These are phyloP conservation scores for Hygrocybe coccinea DNA, from an alignment of 768 basidiomycete genomes.

Conservation along the genomic window DNA sequence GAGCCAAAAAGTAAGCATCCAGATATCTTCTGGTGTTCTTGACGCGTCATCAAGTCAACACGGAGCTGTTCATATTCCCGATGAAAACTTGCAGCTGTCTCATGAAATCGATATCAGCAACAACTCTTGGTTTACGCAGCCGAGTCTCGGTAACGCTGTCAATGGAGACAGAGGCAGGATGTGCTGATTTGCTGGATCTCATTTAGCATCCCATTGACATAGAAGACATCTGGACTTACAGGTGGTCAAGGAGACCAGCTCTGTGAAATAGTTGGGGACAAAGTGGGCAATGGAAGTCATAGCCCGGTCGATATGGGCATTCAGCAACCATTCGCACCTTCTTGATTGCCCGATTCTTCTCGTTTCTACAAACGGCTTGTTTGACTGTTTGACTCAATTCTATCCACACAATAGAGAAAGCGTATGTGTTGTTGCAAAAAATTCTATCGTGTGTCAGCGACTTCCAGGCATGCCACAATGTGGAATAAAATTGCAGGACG, in stretches of 20 bases:
- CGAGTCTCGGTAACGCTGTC: background rate
- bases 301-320: background rate
- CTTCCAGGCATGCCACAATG: constrained; percentile 7
- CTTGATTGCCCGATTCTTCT: background rate
- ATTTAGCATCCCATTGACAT: background rate
- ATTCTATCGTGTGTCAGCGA: background rate
- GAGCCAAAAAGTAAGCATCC: too few species aligned
- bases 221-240: background rate
- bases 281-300: background rate
- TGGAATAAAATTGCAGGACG: background rate
- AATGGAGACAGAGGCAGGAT: background rate
- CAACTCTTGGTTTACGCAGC: background rate
- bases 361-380: background rate
- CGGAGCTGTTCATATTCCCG: background rate
- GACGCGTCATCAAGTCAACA: too few species aligned
- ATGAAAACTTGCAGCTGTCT: background rate
- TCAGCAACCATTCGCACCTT: background rate
- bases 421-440: background rate
- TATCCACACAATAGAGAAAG: background rate
- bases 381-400: background rate
- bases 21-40: too few species aligned
- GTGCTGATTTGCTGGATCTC: background rate
- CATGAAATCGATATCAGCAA: background rate
- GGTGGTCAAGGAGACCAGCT: background rate
- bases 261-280: background rate